phyloP scores from a whole-genome alignment of 2,329 filamentous ascomycete genomes.

The Pseudogymnoascus destructans region DNA sequence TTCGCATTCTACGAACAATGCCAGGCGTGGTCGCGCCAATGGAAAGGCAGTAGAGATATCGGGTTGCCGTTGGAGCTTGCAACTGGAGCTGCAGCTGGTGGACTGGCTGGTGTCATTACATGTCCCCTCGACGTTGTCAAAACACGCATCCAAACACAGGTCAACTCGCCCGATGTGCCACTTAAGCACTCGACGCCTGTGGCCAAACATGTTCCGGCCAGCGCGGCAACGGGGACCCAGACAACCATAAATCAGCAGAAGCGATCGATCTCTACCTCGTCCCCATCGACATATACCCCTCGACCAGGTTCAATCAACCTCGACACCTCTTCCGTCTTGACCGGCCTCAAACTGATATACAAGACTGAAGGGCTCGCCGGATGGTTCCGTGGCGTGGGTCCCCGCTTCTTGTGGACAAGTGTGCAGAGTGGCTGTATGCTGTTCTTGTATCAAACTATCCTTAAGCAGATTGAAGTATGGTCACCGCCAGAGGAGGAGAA shows the following conservation, averaged over 20 bases:
- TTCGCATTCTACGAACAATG: conserved; percentile 98
- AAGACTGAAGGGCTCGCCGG: conserved; percentile 75
- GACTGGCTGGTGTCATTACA: conserved; percentile 84
- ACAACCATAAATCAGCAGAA: conserved; percentile 37
- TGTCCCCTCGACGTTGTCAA: conserved; percentile 97
- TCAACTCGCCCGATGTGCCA: conserved; percentile 35
- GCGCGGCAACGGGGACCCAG: conserved; percentile 22
- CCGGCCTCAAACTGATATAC: conserved; percentile 77
- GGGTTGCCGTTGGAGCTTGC: conserved; percentile 74
- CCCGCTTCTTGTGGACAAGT: conserved; percentile 89
- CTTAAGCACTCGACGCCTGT: conserved; percentile 18
- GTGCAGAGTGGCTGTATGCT: conserved; percentile 96
- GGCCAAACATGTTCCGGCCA: conserved; percentile 16
- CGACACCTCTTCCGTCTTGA: conserved; percentile 80
- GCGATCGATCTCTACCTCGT: conserved; percentile 76
- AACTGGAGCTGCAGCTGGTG: conserved; percentile 80
- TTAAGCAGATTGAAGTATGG: conserved; percentile 57
- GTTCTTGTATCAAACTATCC: conserved; percentile 79
- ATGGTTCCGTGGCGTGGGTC: conserved; percentile 90
- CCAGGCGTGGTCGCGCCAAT: conserved; percentile 65
- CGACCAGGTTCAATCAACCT: conserved; percentile 67
- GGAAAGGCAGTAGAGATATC: conserved; percentile 70
- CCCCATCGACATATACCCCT: conserved; percentile 70
- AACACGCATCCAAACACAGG: conserved; percentile 88
- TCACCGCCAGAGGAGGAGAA: conserved; percentile 10